phyloP scores from a whole-genome alignment of 768 basidiomycete species.

The Tulasnella sp. region DNA sequence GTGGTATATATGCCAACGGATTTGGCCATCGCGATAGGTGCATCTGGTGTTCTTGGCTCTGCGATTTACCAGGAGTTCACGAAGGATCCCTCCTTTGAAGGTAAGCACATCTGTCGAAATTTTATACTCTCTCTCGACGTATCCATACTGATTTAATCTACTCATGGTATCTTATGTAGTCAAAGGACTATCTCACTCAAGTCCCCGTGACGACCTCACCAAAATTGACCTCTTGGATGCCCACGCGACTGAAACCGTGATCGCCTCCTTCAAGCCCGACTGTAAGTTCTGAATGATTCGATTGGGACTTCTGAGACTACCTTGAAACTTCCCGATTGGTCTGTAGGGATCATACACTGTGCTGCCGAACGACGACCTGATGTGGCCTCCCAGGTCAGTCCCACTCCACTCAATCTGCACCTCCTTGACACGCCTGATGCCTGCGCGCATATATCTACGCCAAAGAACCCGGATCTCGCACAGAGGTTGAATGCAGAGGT shows the following conservation, averaged over 20 bases:
- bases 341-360: constrained; percentile 71
- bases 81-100: constrained; percentile 20
- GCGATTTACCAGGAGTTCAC: constrained; percentile 64
- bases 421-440: not conserved
- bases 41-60: constrained; percentile 82
- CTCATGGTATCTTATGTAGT: constrained; percentile 26
- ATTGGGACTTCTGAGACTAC: constrained; percentile 26
- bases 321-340: not conserved
- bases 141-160: too few relatives aligned
- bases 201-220: constrained; percentile 40
- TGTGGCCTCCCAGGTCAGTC: constrained; percentile 72
- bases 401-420: not conserved
- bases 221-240: constrained; percentile 60
- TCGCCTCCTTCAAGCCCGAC: constrained; percentile 49
- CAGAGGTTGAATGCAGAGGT: constrained; percentile 72
- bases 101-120: constrained; percentile 19
- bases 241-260: constrained; percentile 41
- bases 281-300: constrained; percentile 39
- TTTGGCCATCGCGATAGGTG: constrained; percentile 41
- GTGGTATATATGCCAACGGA: not conserved
- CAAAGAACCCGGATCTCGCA: constrained; percentile 57
- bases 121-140: not conserved
- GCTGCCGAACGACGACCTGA: constrained; percentile 92
- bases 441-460: too few relatives aligned
- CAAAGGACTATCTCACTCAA: constrained; percentile 62